Evolutionary conservation across 108 stramenopile species (phyloP).

Genomic region (Cyclostephanos tholiformis): DNA sequence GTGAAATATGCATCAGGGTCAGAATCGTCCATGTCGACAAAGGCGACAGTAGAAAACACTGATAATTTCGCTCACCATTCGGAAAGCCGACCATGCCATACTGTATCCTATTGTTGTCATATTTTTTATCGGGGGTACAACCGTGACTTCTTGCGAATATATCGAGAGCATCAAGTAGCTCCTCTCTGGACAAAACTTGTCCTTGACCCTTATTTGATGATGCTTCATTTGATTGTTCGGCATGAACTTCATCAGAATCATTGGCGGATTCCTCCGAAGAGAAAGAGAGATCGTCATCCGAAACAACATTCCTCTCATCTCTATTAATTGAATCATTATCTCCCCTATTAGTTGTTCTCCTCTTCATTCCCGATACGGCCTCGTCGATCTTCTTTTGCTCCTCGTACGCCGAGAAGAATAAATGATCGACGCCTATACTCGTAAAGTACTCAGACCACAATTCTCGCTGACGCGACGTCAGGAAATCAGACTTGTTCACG

Average conservation of each 20-base stretch:
- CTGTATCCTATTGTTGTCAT: conserved; percentile 63
- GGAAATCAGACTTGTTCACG: conserved; percentile 98
- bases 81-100: conserved; percentile 96
- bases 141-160: conserved; percentile 68
- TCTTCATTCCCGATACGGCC: conserved; percentile 29
- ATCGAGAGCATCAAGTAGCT: conserved; percentile 72
- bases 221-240: conserved; percentile 9
- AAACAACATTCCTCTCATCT: conserved; percentile 46
- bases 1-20: conserved; percentile 1
- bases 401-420: conserved; percentile 95
- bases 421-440: conserved; percentile 73
- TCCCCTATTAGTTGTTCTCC: background rate
- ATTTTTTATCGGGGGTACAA: conserved; percentile 59
- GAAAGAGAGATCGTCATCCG: conserved; percentile 14
- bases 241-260: background rate
- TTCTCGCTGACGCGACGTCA: conserved; percentile 79
- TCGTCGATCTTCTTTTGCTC: conserved; percentile 90
- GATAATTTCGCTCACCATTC: conserved; percentile 33
- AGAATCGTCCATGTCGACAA: background rate
- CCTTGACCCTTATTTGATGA: background rate
- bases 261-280: conserved; percentile 2
- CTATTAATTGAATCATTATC: background rate
- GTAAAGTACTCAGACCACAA: conserved; percentile 89
- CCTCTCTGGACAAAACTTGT: conserved; percentile 54
- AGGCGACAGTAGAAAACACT: background rate